Base-by-base conservation (phyloP, 148 eudicot genomes). In the Heliosperma pusillum region DNA sequence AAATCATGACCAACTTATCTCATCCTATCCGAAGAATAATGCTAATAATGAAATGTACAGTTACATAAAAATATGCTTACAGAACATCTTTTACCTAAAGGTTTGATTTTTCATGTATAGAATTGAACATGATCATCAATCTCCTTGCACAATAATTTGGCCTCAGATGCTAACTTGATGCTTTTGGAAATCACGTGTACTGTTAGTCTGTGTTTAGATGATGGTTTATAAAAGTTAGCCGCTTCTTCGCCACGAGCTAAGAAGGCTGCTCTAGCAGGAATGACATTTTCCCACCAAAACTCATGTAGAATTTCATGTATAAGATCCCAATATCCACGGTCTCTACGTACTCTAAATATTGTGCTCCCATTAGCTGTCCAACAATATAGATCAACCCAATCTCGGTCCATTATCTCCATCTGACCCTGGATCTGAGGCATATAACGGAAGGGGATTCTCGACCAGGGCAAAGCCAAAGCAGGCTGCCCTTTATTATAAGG, bases 351-450 rank as follows among this genome's bases (percentile, higher is more conserved):
- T 56, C 91, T 86, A 79, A 89, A 90, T 75, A 89, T 81, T 0
- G 91, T 83, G 84, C 97, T 91, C 25, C 91, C 98, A 45, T 87
- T 93, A n/a, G 89, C 93, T 10, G 95, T 93, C 97, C 97, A 93
- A 71, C 98, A 93, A 83, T 91, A 91, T 75, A 93, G 70, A 83
- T 93, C 97, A 30, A 80, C 79, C 86, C 87, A 84, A 24, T 84
- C 86, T 1, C 84, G 80, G 24, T 87, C 87, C 97, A 93, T 88
- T 25, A 93, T 84, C 89, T 93, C 98, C 98, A 93, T 91, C 78
- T 88, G 97, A 60, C 98, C 98, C 77, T 93, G 98, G 60, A 93
- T 86, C 45, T 93, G 98, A 72, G 98, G 98, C 98, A 93, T 93
- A 81, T 89, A 93, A 68, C 91, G 91, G 77, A 87, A 93, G 0